Evolutionary conservation across 805 yeast species (phyloP).

Genomic region (Sungouiella blattae): DNA sequence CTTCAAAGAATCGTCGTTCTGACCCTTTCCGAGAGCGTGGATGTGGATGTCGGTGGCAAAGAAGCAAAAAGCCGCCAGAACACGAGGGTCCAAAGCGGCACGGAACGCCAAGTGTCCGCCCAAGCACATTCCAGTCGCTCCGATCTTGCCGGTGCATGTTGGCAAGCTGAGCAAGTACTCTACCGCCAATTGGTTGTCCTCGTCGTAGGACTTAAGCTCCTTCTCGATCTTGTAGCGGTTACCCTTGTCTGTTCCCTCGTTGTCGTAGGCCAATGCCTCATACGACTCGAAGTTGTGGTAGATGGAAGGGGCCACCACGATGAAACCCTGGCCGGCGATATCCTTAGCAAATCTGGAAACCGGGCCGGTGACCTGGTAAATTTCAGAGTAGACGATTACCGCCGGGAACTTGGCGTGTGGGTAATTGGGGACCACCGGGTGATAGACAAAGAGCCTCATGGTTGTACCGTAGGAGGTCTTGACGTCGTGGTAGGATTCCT

Average conservation of each 20-base stretch:
- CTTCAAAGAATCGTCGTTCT: conserved; percentile 61
- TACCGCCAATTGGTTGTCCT: conserved; percentile 61
- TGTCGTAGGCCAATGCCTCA: conserved; percentile 67
- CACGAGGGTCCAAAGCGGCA: conserved; percentile 59
- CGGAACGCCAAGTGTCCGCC: conserved; percentile 83
- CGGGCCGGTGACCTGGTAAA: conserved; percentile 81
- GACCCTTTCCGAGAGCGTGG: conserved; percentile 61
- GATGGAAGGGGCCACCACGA: conserved; percentile 75
- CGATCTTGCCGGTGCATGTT: conserved; percentile 69
- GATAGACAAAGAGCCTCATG: conserved; percentile 61
- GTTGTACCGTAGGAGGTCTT: conserved; percentile 63
- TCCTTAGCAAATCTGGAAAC: conserved; percentile 73
- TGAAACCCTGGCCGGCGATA: conserved; percentile 76
- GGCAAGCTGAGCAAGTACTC: conserved; percentile 56
- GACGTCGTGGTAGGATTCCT: conserved; percentile 63
- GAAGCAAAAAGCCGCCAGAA: conserved; percentile 67
- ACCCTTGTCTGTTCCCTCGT: conserved; percentile 72
- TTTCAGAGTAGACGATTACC: conserved; percentile 74
- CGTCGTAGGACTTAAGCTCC: conserved; percentile 70
- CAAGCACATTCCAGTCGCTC: conserved; percentile 84
- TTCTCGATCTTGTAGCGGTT: conserved; percentile 63
- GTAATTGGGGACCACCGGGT: conserved; percentile 67
- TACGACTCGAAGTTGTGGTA: conserved; percentile 70
- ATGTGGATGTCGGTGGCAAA: conserved; percentile 79
- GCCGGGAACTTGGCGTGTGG: conserved; percentile 82